phyloP scores from a whole-genome alignment of 495 filamentous ascomycete species.

The Penicillium manginii region DNA sequence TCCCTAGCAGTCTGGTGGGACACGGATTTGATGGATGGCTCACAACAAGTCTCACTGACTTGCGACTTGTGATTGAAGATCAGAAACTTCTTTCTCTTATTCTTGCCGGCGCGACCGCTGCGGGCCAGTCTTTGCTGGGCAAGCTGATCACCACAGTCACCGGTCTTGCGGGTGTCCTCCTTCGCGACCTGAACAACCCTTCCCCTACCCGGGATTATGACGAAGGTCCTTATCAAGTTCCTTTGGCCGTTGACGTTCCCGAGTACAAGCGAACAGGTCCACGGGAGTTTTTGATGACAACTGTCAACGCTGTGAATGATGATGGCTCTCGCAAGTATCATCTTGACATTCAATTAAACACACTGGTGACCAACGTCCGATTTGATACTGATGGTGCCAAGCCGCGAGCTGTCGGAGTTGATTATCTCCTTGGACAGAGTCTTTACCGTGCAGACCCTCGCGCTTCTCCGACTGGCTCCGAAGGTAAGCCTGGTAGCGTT shows the following conservation, averaged over 20 bases:
- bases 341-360: constrained; percentile 61
- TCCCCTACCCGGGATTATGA: constrained; percentile 37
- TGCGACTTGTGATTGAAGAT: constrained; percentile 52
- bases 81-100: constrained; percentile 54
- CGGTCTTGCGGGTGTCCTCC: constrained; percentile 46
- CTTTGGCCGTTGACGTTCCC: constrained; percentile 46
- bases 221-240: constrained; percentile 53
- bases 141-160: constrained; percentile 42
- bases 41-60: constrained; percentile 50
- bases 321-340: constrained; percentile 60
- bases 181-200: constrained; percentile 56
- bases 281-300: constrained; percentile 55
- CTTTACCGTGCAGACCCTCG: constrained; percentile 64
- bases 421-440: constrained; percentile 60
- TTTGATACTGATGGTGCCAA: constrained; percentile 51
- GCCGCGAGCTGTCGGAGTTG: constrained; percentile 65
- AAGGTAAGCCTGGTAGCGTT: constrained; percentile 49
- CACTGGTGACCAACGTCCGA: constrained; percentile 61
- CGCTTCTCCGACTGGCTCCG: constrained; percentile 18
- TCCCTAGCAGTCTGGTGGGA: constrained; percentile 41
- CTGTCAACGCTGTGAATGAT: constrained; percentile 50
- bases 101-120: constrained; percentile 52
- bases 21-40: constrained; percentile 65
- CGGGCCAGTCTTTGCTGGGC: constrained; percentile 38
- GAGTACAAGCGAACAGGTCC: constrained; percentile 53